A percentile compares a stretch with the other conserved stretches of the same genome.
Conservation (phyloP, 1,139 yeast species). For the Eremothecium gossypii region DNA sequence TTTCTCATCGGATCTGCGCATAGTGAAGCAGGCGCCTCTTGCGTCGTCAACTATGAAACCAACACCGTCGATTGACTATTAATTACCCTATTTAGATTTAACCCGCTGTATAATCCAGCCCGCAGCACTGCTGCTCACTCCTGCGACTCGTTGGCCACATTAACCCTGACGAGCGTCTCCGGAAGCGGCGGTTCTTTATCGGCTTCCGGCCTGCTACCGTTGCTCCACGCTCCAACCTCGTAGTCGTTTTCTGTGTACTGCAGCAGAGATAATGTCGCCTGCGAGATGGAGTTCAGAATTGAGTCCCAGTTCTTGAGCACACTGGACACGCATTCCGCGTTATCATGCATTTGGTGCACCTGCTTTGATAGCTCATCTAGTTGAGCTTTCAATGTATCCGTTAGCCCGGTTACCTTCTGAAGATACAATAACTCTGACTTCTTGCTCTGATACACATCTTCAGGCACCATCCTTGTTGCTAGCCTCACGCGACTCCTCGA, state of each 20-base stretch:
- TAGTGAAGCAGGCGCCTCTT: constrained; percentile 28
- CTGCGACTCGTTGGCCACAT: constrained; percentile 31
- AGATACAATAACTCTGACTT: constrained; percentile 22
- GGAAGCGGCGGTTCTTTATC: constrained; percentile 41
- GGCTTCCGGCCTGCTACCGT: constrained; percentile 3
- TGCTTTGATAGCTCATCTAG: constrained; percentile 22
- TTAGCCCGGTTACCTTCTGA: constrained; percentile 21
- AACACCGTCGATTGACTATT: constrained; percentile 21
- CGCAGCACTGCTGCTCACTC: constrained; percentile 11
- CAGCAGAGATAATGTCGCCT: constrained; percentile 26
- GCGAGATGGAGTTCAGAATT: constrained; percentile 25
- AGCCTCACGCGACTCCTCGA: no score
- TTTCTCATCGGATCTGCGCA: constrained; percentile 33
- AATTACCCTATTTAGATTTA: constrained; percentile 1
- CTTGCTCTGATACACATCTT: constrained; percentile 9
- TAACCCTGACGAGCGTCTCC: constrained; percentile 61
- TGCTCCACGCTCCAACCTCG: constrained; percentile 24
- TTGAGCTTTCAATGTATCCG: constrained; percentile 23
- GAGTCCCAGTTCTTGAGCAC: constrained; percentile 28
- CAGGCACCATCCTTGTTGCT: no score
- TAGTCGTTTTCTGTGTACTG: constrained; percentile 28
- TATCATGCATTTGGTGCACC: constrained; percentile 20
- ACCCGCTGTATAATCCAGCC: background rate
- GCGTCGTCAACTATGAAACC: constrained; percentile 31
- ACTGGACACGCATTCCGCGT: constrained; percentile 22